Conservation (phyloP, 805 yeast species). For the Zygosaccharomyces gambellarensis region DNA sequence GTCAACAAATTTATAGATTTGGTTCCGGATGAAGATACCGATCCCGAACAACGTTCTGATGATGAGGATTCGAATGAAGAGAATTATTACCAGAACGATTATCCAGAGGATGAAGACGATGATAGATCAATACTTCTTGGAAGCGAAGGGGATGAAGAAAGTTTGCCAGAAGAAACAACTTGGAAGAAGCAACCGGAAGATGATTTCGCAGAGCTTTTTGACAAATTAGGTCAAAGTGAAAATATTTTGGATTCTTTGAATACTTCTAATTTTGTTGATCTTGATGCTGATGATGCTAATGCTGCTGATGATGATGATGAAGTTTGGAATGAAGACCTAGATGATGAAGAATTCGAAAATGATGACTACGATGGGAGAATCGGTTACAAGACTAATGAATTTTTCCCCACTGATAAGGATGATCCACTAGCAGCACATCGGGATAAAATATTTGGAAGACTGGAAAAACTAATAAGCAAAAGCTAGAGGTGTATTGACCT, state of each 20-base stretch:
- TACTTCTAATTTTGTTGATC: constrained; percentile 29
- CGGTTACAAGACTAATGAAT: constrained; percentile 45
- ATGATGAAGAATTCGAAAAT: constrained; percentile 64
- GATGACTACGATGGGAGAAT: constrained; percentile 25
- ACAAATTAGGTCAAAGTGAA: constrained; percentile 18
- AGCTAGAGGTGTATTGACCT: background rate
- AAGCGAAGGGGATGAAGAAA: constrained; percentile 36
- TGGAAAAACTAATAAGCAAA: constrained; percentile 49
- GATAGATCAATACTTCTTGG: constrained; percentile 38
- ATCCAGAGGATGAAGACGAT: constrained; percentile 90
- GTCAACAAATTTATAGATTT: constrained; percentile 37
- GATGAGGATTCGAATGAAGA: constrained; percentile 90
- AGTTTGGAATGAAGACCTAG: constrained; percentile 64
- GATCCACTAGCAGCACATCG: constrained; percentile 61
- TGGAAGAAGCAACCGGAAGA: constrained; percentile 12
- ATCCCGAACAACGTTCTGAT: constrained; percentile 49
- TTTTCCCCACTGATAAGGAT: constrained; percentile 52
- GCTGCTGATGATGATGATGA: constrained; percentile 10
- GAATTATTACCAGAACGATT: constrained; percentile 85
- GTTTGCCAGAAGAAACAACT: constrained; percentile 28
- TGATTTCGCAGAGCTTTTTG: constrained; percentile 22
- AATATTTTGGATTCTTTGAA: constrained; percentile 26
- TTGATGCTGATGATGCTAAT: constrained; percentile 27
- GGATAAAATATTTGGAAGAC: constrained; percentile 53
- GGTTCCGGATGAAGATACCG: constrained; percentile 35